Conservation (phyloP, 2,329 filamentous ascomycete species). For the Aspergillus sp. region DNA sequence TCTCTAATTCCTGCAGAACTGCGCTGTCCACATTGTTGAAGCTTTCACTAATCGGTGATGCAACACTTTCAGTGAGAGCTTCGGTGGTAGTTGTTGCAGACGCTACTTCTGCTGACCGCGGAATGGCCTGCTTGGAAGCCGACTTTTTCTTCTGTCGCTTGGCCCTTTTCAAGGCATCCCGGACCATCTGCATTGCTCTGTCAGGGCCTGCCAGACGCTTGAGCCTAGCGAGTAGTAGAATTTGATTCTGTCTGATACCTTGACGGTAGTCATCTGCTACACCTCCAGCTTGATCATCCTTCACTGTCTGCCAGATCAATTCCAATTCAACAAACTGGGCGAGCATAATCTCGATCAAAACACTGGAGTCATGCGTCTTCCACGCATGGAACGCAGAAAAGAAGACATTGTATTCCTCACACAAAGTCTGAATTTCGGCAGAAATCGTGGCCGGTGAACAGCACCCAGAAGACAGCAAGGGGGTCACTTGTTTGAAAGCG, state of each 20-base stretch:
- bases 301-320: conserved; percentile 67
- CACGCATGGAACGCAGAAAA: conserved; percentile 64
- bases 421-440: conserved; percentile 50
- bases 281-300: conserved; percentile 60
- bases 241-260: conserved; percentile 66
- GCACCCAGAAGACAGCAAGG: conserved; percentile 48
- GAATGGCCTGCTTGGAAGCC: conserved; percentile 56
- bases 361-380: conserved; percentile 63
- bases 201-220: conserved; percentile 63
- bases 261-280: conserved; percentile 64
- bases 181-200: conserved; percentile 59
- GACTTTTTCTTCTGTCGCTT: conserved; percentile 53
- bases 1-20: conserved; percentile 36
- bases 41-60: conserved; percentile 42
- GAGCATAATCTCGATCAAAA: conserved; percentile 65
- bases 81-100: conserved; percentile 31
- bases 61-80: conserved; percentile 36
- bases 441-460: conserved; percentile 43
- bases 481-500: conserved; percentile 55
- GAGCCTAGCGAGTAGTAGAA: conserved; percentile 61
- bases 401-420: conserved; percentile 59
- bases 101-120: conserved; percentile 51
- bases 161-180: conserved; percentile 60
- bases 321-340: conserved; percentile 66
- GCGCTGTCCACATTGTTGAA: conserved; percentile 38